Evolutionary conservation across 1,284 basidiomycete species (phyloP).

Genomic region (Cutaneotrichosporon sp.): DNA sequence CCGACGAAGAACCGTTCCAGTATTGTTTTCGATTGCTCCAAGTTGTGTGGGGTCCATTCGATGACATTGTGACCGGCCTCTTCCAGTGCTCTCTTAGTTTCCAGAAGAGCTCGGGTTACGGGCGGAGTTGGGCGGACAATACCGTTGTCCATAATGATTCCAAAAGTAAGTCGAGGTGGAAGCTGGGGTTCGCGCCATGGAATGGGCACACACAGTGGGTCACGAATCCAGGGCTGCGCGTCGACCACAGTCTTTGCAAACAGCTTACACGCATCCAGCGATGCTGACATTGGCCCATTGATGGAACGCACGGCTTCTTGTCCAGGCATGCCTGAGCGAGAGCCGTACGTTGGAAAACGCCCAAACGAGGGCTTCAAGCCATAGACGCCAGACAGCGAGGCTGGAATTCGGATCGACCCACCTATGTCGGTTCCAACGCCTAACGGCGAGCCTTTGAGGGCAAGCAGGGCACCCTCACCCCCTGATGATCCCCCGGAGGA

Average conservation of each 20-base stretch:
- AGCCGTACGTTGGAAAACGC: conserved; percentile 65
- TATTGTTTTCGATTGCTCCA: conserved; percentile 17
- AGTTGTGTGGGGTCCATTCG: conserved; percentile 41
- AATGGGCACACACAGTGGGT: conserved; percentile 60
- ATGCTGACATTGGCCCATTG: conserved; percentile 63
- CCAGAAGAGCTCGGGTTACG: conserved; percentile 59
- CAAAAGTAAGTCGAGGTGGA: conserved; percentile 57
- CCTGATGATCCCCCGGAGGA: conserved; percentile 60
- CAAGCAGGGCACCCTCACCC: conserved; percentile 57
- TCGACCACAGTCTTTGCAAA: conserved; percentile 53
- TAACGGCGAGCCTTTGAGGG: conserved; percentile 57
- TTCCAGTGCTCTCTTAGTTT: conserved; percentile 56
- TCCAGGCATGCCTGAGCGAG: conserved; percentile 60
- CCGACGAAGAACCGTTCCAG: conserved; percentile 33
- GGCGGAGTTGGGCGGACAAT: conserved; percentile 64
- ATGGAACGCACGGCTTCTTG: conserved; percentile 67
- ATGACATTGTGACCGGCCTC: conserved; percentile 61
- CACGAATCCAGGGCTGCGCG: conserved; percentile 62
- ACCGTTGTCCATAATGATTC: conserved; percentile 55
- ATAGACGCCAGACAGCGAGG: conserved; percentile 62
- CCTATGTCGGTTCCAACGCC: conserved; percentile 68
- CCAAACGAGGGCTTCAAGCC: conserved; percentile 64
- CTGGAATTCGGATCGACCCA: conserved; percentile 65
- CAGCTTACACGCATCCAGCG: conserved; percentile 56
- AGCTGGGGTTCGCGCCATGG: conserved; percentile 62